These are phyloP conservation scores for Albugo laibachii DNA, from an alignment of 352 stramenopile genomes.

Conservation along the genomic window DNA sequence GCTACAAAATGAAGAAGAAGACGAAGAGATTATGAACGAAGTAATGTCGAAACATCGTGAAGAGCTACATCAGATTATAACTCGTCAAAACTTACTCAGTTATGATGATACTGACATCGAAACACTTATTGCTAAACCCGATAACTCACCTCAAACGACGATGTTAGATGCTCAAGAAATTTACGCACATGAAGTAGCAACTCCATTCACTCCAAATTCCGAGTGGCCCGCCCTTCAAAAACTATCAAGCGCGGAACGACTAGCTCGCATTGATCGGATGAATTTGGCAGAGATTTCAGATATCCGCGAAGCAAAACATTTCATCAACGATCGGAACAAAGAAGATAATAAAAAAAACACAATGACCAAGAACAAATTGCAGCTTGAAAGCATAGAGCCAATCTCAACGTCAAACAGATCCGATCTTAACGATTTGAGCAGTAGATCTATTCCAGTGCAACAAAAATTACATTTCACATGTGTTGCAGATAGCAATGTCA, in stretches of 20 bases:
- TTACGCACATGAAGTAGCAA: neutral
- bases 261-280: slow-evolving; percentile 36
- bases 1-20: slow-evolving; percentile 1
- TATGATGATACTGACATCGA: neutral
- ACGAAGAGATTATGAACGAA: slow-evolving; percentile 5
- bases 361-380: neutral
- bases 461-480: slow-evolving; percentile 6
- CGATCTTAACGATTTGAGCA: slow-evolving; percentile 2
- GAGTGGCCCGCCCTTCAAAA: neutral
- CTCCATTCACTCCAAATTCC: neutral
- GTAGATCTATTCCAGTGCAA: slow-evolving; percentile 7
- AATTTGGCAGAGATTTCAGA: slow-evolving; percentile 51
- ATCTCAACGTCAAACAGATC: slow-evolving; percentile 1
- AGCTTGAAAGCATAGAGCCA: neutral
- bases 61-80: slow-evolving; percentile 7
- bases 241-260: neutral
- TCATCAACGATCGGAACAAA: neutral
- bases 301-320: slow-evolving; percentile 27
- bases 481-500: too few relatives aligned
- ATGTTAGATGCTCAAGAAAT: neutral
- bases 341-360: slow-evolving; percentile 1
- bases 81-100: neutral
- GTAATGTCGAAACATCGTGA: slow-evolving; percentile 5
- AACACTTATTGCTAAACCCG: neutral
- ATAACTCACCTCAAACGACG: slow-evolving; percentile 1